Percentiles rank a stretch among this genome's conserved stretches.
Evolutionary conservation across 768 basidiomycete species (phyloP).

Genomic region (Crassisporium funariophilum): DNA sequence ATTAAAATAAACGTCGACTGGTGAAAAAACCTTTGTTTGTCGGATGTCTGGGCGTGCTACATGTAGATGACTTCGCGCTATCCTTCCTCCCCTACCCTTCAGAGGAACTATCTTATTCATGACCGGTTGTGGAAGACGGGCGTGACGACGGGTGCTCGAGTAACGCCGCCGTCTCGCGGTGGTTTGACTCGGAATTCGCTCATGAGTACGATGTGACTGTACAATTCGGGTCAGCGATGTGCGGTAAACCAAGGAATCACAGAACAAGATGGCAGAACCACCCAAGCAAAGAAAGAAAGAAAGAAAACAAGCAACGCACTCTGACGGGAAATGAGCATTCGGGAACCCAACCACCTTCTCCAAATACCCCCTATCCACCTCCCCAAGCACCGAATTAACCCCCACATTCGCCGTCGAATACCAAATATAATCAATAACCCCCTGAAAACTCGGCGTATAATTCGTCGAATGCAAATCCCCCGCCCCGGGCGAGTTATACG

Average conservation of each 20-base stretch:
- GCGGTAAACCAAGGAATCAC: neutral
- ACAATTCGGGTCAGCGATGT: neutral
- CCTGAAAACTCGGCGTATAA: constrained; percentile 84
- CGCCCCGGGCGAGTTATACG: constrained; percentile 60
- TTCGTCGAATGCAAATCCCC: constrained; percentile 77
- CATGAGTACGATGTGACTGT: constrained; percentile 67
- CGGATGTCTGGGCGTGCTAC: neutral
- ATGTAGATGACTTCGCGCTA: too few relatives aligned
- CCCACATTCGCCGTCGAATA: constrained; percentile 73
- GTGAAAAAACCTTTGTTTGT: neutral
- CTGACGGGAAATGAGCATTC: constrained; percentile 94
- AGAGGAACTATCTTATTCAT: neutral
- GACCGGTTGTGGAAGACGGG: neutral
- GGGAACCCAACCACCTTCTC: constrained; percentile 96
- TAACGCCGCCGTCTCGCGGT: constrained; percentile 40
- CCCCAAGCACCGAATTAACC: constrained; percentile 84
- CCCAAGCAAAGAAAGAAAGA: neutral
- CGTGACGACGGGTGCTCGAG: neutral
- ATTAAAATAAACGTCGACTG: neutral
- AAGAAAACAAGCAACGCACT: constrained; percentile 58
- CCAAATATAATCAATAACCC: constrained; percentile 93
- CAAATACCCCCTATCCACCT: constrained; percentile 83
- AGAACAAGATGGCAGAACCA: neutral
- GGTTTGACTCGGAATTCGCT: constrained; percentile 76
- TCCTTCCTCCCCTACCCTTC: neutral